phyloP scores from a whole-genome alignment of 208 protist genomes.

The Giardia duodenalis region DNA sequence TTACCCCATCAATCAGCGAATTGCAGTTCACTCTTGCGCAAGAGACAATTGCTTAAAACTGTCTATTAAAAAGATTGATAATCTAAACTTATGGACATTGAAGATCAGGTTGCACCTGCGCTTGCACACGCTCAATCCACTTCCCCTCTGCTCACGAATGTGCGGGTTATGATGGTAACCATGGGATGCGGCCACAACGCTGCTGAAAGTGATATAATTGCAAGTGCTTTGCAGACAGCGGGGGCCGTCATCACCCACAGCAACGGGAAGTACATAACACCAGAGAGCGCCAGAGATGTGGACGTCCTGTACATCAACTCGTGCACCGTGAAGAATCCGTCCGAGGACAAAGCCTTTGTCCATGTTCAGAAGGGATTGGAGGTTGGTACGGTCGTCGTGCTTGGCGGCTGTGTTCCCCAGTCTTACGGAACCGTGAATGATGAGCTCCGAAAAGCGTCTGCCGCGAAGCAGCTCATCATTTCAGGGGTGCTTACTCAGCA shows the following conservation, averaged over 20 bases:
- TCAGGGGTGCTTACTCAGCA: background rate
- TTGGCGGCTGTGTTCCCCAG: constrained; percentile 27
- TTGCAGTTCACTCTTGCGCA: no score
- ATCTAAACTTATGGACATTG: no score
- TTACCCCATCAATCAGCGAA: no score
- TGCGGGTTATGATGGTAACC: no score
- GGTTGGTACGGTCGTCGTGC: background rate
- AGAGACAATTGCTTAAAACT: no score
- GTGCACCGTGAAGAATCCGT: constrained; percentile 24
- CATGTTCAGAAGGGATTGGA: background rate
- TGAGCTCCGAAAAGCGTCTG: background rate
- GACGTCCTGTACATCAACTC: constrained; percentile 23
- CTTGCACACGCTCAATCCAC: no score
- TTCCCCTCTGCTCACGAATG: no score
- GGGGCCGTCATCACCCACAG: background rate
- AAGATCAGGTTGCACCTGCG: no score
- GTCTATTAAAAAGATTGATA: no score
- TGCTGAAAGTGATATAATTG: background rate
- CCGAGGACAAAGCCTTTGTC: constrained; percentile 21
- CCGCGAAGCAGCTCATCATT: background rate
- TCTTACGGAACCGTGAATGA: background rate
- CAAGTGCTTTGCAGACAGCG: background rate
- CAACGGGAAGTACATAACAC: no score
- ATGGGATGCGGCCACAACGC: constrained; percentile 25
- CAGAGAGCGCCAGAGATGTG: no score